These are phyloP conservation scores for Kluyveromyces wickerhamii DNA, from an alignment of 805 yeast species.

Conservation along the genomic window DNA sequence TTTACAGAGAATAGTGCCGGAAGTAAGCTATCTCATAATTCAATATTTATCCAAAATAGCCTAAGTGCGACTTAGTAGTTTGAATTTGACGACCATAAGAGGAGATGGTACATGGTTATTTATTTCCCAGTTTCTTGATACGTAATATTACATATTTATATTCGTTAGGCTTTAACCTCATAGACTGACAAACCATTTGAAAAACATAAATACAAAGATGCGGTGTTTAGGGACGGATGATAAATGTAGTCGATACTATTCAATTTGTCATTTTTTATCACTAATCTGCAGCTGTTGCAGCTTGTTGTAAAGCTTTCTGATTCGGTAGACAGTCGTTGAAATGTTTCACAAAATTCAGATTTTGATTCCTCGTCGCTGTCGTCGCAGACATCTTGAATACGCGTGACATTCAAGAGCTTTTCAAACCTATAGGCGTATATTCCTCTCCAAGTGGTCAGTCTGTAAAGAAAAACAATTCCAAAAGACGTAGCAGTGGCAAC, in stretches of 20 bases:
- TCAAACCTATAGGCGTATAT: conserved; percentile 26
- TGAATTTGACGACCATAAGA: too few relatives aligned
- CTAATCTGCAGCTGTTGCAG: not conserved
- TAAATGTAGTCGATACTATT: not conserved
- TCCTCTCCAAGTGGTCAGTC: conserved; percentile 23
- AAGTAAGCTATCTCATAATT: too few relatives aligned
- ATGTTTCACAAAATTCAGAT: not conserved
- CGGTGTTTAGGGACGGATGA: not conserved
- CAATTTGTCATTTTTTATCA: not conserved
- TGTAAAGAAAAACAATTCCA: conserved; percentile 19
- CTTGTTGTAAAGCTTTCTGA: not conserved
- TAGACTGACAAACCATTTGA: conserved; percentile 3
- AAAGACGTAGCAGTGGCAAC: conserved; percentile 21
- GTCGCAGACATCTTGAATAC: conserved; percentile 1
- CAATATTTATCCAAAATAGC: too few relatives aligned
- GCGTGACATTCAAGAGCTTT: conserved; percentile 56
- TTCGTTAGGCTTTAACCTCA: conserved; percentile 5
- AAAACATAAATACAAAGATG: not conserved
- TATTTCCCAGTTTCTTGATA: too few relatives aligned
- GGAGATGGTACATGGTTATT: too few relatives aligned
- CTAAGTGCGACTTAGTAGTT: too few relatives aligned
- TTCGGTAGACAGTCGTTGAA: not conserved
- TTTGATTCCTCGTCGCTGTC: conserved; percentile 1
- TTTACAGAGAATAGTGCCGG: too few relatives aligned
- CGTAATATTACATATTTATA: conserved; percentile 6